These are phyloP conservation scores for Phytophthora macrochlamydospora DNA, from an alignment of 352 stramenopile species.

Conservation along the genomic window DNA sequence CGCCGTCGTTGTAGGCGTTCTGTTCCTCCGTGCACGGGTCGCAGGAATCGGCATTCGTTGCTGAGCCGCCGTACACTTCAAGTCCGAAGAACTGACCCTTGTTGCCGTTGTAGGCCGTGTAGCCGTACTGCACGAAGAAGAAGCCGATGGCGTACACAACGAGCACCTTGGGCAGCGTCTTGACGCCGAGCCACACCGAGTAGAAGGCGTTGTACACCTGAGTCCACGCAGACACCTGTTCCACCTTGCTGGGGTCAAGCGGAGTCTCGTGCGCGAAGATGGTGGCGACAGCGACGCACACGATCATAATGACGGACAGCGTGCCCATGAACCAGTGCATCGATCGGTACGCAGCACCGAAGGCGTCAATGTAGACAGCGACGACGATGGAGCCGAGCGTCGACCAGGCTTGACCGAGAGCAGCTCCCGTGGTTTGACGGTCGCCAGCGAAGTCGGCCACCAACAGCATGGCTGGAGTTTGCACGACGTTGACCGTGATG, in stretches of 20 bases:
- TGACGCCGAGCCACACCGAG: slow-evolving; percentile 30
- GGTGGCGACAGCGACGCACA: slow-evolving; percentile 28
- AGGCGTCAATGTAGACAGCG: slow-evolving; percentile 9
- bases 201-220: slow-evolving; percentile 31
- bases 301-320: slow-evolving; percentile 37
- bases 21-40: too few species aligned
- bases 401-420: slow-evolving; percentile 42
- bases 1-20: slow-evolving; percentile 21
- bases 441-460: slow-evolving; percentile 54
- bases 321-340: slow-evolving; percentile 39
- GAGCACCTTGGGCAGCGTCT: slow-evolving; percentile 6
- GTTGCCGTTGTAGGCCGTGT: slow-evolving; percentile 48
- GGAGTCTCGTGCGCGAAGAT: neutral
- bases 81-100: too few species aligned
- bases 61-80: too few species aligned
- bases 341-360: slow-evolving; percentile 37
- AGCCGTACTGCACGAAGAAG: slow-evolving; percentile 38
- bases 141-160: slow-evolving; percentile 38
- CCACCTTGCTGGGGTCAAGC: slow-evolving; percentile 26
- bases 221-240: slow-evolving; percentile 14
- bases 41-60: too few species aligned
- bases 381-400: slow-evolving; percentile 30
- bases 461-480: slow-evolving; percentile 26
- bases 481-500: slow-evolving; percentile 26
- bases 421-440: slow-evolving; percentile 46